A percentile compares a stretch with the other conserved stretches of the same genome.
phyloP scores from a whole-genome alignment of 208 protist species.

The Crithidia brevicula region DNA sequence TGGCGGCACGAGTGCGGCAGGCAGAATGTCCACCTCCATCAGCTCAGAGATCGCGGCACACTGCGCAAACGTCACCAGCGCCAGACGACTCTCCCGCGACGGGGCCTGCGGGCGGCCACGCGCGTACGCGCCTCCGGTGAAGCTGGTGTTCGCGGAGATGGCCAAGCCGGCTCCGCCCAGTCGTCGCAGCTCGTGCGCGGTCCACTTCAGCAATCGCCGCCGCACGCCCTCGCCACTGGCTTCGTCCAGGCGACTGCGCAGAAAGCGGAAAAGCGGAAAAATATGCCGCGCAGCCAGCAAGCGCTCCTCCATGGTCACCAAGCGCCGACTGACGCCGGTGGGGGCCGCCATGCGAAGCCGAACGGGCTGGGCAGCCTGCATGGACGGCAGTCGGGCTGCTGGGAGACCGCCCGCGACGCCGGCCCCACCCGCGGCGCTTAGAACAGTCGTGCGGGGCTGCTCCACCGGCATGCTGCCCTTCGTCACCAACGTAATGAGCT shows the following conservation, averaged over 20 bases:
- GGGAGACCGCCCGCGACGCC: too few species aligned
- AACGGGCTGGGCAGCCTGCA: conserved; percentile 31
- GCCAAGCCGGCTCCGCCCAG: background rate
- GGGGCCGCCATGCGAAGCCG: conserved; percentile 76
- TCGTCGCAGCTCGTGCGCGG: conserved; percentile 55
- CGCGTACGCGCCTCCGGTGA: background rate
- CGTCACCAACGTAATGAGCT: conserved; percentile 67
- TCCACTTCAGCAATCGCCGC: conserved; percentile 73
- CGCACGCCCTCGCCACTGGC: conserved; percentile 55
- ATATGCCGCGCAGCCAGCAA: conserved; percentile 62
- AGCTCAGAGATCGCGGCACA: conserved; percentile 72
- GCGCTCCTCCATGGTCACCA: conserved; percentile 61
- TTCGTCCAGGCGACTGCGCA: conserved; percentile 46
- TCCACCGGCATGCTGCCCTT: conserved; percentile 70
- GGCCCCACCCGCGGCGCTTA: too few species aligned
- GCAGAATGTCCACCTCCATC: conserved; percentile 48
- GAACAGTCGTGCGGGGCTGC: conserved; percentile 31
- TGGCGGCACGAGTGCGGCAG: conserved; percentile 11
- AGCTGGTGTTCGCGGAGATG: background rate
- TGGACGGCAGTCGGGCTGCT: background rate
- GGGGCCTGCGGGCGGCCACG: conserved; percentile 11
- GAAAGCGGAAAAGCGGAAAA: conserved; percentile 68
- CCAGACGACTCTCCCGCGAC: conserved; percentile 35
- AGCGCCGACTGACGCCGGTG: conserved; percentile 30
- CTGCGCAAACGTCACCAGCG: conserved; percentile 73